A percentile compares a stretch with the other conserved stretches of the same genome.
Conservation (phyloP, 169 alveolate species). For the Babesia divergens region DNA sequence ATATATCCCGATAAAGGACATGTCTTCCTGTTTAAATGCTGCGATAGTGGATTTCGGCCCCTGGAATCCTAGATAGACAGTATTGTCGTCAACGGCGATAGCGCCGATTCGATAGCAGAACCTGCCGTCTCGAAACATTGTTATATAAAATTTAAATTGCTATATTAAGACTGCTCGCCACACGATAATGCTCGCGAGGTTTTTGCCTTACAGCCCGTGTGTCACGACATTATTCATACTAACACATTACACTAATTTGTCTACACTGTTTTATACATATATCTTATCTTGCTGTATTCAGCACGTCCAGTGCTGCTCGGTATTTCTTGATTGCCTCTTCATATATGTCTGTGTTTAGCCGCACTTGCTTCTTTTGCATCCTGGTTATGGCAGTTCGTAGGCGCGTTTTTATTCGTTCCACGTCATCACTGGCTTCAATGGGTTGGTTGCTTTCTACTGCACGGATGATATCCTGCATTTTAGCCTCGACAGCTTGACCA, state of each 20-base stretch:
- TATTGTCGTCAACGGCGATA: conserved; percentile 22
- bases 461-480: background rate
- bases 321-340: conserved; percentile 23
- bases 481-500: background rate
- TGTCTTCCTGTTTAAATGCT: background rate
- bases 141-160: background rate
- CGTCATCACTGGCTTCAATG: background rate
- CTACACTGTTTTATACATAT: background rate
- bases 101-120: background rate
- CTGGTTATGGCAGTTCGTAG: background rate
- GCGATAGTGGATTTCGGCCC: conserved; percentile 34
- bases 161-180: background rate
- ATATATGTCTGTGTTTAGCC: conserved; percentile 34
- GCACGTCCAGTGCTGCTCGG: conserved; percentile 10
- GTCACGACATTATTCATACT: too few species aligned
- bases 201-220: too few species aligned
- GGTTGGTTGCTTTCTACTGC: background rate
- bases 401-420: background rate
- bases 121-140: conserved; percentile 5
- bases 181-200: too few species aligned
- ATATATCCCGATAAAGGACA: conserved; percentile 22
- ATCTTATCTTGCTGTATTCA: background rate
- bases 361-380: conserved; percentile 17
- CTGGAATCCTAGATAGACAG: conserved; percentile 36
- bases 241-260: too few species aligned